Base-by-base conservation (phyloP, 495 filamentous ascomycete genomes). In the Podospora appendiculata region DNA sequence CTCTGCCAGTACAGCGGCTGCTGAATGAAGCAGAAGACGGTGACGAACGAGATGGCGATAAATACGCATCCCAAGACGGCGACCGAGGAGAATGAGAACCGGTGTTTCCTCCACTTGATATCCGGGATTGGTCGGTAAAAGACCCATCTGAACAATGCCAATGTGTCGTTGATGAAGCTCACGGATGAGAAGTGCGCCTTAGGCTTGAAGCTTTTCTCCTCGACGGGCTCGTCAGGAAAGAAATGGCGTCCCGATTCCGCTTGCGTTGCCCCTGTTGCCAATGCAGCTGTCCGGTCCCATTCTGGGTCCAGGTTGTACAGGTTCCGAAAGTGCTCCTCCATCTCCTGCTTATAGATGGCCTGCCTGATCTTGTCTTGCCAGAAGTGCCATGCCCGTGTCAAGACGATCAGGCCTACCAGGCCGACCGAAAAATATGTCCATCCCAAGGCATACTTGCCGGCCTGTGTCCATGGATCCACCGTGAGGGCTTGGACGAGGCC, bases 291-390 rank as follows among this genome's bases (percentile, higher is more conserved):
- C 58, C 85, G 79, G 60, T 86, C 86, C 53, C 80, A 78, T 46
- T 83, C 80, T 32, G 84, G 81, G 5, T 74, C 71, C 58, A 74
- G 52, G 52, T 60, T 72, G 57, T 78, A 64, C 70, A 85, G 13
- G 56, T 77, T 57, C 63, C 74, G 68, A 60, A 80, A 69, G 64
- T 78, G 76, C 58, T 74, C 71, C 64, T 76, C 71, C 61, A 83
- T 74, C 58, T 84, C 79, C 59, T 92, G 85, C 70, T 87, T 88
- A 70, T 89, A 82, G 47, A 89, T 79, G 43, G 87, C 89, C 55
- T 89, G 86, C 54, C 90, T 77, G 46, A 92, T 85, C 71, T 89
- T 90, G 73, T 95, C 90, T 39, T 87, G 87, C 83, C 87, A 93
- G 47, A 80, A 84, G 65, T 94, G 84, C 71, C 87, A 95, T 64